These are phyloP conservation scores for Ophiorrhiza pumila DNA, from an alignment of 257 asterid species.

Conservation along the genomic window DNA sequence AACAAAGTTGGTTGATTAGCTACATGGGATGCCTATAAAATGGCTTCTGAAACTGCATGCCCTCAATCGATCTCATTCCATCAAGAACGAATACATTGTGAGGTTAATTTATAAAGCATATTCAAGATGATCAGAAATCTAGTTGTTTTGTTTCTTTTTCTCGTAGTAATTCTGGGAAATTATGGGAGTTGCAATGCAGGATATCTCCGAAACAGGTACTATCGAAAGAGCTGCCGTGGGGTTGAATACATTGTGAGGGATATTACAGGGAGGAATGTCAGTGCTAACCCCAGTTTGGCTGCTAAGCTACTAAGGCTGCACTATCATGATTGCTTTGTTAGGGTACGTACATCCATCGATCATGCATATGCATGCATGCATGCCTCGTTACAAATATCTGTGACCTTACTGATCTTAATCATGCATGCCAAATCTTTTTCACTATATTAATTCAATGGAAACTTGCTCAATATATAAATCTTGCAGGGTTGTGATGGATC, in stretches of 20 bases:
- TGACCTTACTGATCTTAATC: too few relatives aligned
- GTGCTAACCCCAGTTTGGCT: slow-evolving; percentile 44
- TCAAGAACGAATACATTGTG: neutral
- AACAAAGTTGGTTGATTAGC: neutral
- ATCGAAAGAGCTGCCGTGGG: slow-evolving; percentile 39
- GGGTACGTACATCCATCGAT: slow-evolving; percentile 41
- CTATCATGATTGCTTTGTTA: slow-evolving; percentile 76
- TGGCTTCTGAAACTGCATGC: neutral
- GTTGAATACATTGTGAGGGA: slow-evolving; percentile 47
- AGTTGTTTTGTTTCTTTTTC: slow-evolving; percentile 8
- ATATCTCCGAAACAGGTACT: slow-evolving; percentile 28
- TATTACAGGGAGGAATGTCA: slow-evolving; percentile 33
- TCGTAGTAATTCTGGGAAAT: slow-evolving; percentile 13
- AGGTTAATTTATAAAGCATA: neutral
- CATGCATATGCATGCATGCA: too few relatives aligned
- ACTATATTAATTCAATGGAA: too few relatives aligned
- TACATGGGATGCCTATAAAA: slow-evolving; percentile 17
- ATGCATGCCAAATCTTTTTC: too few relatives aligned
- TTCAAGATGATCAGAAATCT: slow-evolving; percentile 3
- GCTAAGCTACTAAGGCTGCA: slow-evolving; percentile 68
- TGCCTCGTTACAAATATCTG: neutral
- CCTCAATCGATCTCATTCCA: slow-evolving; percentile 11
- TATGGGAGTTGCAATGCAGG: slow-evolving; percentile 30
- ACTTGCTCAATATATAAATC: too few relatives aligned
- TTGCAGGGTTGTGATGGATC: slow-evolving; percentile 77